These are phyloP conservation scores for Aspergillus quadrilineatus DNA, from an alignment of 2,329 filamentous ascomycete species.

Conservation along the genomic window DNA sequence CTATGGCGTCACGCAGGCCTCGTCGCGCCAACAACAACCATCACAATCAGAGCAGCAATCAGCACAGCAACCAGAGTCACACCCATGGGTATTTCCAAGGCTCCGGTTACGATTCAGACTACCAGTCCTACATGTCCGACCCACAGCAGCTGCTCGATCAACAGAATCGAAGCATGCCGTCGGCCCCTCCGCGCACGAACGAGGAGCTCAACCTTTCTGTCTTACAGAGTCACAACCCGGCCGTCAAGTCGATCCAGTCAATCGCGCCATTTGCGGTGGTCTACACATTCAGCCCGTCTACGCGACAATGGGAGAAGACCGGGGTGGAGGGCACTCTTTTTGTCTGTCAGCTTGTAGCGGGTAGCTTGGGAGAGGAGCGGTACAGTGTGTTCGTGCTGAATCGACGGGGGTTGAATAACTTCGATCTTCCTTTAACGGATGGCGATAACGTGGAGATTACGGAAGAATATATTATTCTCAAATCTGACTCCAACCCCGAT, in stretches of 20 bases:
- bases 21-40: constrained; percentile 33
- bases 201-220: constrained; percentile 86
- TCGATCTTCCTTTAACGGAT: constrained; percentile 61
- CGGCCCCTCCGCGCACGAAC: constrained; percentile 63
- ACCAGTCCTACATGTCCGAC: constrained; percentile 50
- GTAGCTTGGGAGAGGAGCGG: constrained; percentile 47
- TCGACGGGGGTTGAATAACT: constrained; percentile 68
- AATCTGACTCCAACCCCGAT: constrained; percentile 41
- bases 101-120: constrained; percentile 67
- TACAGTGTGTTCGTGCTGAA: constrained; percentile 69
- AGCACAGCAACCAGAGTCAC: constrained; percentile 19
- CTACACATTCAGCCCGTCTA: constrained; percentile 70
- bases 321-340: constrained; percentile 87
- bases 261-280: constrained; percentile 84
- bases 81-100: constrained; percentile 24
- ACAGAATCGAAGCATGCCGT: constrained; percentile 35
- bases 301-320: constrained; percentile 76
- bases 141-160: constrained; percentile 25
- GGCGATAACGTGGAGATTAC: constrained; percentile 64
- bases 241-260: constrained; percentile 69
- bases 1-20: constrained; percentile 35
- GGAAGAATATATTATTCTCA: constrained; percentile 62
- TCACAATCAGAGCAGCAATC: constrained; percentile 17
- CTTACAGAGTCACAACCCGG: constrained; percentile 75
- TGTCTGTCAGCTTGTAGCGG: constrained; percentile 64